Base-by-base conservation (phyloP, 306 rosid species). In the Quercus agrifolia region DNA sequence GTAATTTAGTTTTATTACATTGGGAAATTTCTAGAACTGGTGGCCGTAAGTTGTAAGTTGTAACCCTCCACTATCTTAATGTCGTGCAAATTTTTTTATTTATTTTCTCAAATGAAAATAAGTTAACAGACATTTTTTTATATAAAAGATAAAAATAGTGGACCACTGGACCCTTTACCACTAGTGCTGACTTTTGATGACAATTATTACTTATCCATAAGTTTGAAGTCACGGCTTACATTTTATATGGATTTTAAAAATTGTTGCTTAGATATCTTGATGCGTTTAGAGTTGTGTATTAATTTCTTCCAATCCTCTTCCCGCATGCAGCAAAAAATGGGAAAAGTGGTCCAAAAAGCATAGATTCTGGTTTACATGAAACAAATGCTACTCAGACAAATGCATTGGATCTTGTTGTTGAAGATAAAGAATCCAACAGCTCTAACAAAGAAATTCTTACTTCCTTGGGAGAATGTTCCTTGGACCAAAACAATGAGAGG, bases 311-410 rank as follows among this genome's bases (percentile, higher is more conserved):
- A 23, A 55, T 76, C 68, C 31, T 79, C 73, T 83, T 76, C 72
- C 73, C 54, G 21, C 11, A 19, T 84, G 67, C 93, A 96, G 99
- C 97, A 44, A 92, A 93, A 79, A 86, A 59, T 69, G 87, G 61
- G 55, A 81, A 49, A 80, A 74, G 79, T 63, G 83, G 46, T 75
- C 28, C 51, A 56, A 81, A 52, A 75, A 87, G 79, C 73, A 35
- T 61, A n/a, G 81, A 62, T 49, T 57, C 91, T 30, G 55, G 86
- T 52, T 10, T 41, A 80, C 85, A 71, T 80, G 85, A 81, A 81
- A 77, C 66, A 12, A 85, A 73, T 76, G 78, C 88, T 78, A 80
- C 81, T 80, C 84, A 58, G 79, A 71, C 44, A 70, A 80, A 68
- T 13, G 75, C 74, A 80, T 70, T 58, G 27, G 63, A 81, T 28